Conservation (phyloP, 371 early-diverging fungal genomes). For the Fennellomyces sp. region DNA sequence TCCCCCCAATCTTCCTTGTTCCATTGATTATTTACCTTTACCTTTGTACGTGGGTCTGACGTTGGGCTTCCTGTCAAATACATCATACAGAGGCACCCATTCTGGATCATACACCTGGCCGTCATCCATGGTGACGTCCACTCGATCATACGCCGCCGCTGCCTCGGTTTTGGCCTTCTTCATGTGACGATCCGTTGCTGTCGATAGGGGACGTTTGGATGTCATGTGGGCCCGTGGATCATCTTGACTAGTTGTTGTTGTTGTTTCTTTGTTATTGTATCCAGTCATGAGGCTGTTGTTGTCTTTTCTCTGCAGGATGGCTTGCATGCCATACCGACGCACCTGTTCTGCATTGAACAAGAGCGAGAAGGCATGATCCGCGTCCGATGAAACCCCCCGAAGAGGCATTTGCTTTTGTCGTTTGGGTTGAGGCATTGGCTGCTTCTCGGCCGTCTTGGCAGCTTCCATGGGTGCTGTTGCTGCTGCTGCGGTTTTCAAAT, state of each 20-base stretch:
- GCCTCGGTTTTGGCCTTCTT: constrained; percentile 18
- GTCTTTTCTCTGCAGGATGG: neutral
- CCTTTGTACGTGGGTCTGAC: neutral
- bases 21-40: constrained; percentile 1
- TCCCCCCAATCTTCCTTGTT: no score
- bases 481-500: neutral
- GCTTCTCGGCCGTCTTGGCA: neutral
- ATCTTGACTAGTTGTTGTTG: neutral
- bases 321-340: neutral
- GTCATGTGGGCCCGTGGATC: neutral
- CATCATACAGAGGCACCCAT: constrained; percentile 25
- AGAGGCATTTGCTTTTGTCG: constrained; percentile 1
- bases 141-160: constrained; percentile 24
- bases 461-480: neutral
- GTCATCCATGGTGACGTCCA: constrained; percentile 19
- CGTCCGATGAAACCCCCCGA: constrained; percentile 1
- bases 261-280: neutral
- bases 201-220: neutral
- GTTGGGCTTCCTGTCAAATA: constrained; percentile 49
- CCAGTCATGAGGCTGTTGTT: neutral
- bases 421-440: neutral
- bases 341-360: neutral
- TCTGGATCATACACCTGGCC: constrained; percentile 15
- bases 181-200: constrained; percentile 13
- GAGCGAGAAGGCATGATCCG: neutral